A percentile compares a stretch with the other conserved stretches of the same genome.
Conservation (phyloP, 306 rosid species). For the Cucumis sativus region DNA sequence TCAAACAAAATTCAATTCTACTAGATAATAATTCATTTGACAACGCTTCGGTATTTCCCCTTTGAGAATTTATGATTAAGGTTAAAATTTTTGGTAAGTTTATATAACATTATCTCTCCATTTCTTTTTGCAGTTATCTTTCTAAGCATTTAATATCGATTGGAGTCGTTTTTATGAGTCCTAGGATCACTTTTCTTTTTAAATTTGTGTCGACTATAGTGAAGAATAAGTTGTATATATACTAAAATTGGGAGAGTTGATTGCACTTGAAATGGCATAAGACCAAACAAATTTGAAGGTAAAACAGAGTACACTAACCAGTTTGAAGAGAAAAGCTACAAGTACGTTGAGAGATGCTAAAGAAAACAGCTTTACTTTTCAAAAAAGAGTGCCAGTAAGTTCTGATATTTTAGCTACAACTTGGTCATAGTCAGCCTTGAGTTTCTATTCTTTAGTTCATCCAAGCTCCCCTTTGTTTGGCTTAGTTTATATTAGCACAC, state of each 20-base stretch:
- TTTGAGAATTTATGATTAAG: background rate
- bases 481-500: constrained; percentile 71
- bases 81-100: background rate
- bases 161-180: background rate
- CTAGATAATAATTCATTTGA: background rate
- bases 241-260: background rate
- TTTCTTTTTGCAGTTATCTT: background rate
- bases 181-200: background rate
- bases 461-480: constrained; percentile 66
- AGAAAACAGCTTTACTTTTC: constrained; percentile 14
- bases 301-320: background rate
- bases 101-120: background rate
- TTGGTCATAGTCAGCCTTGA: constrained; percentile 52
- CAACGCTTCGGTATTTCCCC: background rate
- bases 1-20: background rate
- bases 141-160: background rate
- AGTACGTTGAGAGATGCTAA: background rate
- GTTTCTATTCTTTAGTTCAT: constrained; percentile 52
- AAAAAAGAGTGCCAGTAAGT: constrained; percentile 43
- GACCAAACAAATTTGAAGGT: background rate
- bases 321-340: background rate
- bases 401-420: constrained; percentile 53
- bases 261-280: background rate
- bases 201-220: background rate
- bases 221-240: background rate